These are phyloP conservation scores for Phaeosphaeriaceae sp. DNA, from an alignment of 2,329 filamentous ascomycete species.

Conservation along the genomic window DNA sequence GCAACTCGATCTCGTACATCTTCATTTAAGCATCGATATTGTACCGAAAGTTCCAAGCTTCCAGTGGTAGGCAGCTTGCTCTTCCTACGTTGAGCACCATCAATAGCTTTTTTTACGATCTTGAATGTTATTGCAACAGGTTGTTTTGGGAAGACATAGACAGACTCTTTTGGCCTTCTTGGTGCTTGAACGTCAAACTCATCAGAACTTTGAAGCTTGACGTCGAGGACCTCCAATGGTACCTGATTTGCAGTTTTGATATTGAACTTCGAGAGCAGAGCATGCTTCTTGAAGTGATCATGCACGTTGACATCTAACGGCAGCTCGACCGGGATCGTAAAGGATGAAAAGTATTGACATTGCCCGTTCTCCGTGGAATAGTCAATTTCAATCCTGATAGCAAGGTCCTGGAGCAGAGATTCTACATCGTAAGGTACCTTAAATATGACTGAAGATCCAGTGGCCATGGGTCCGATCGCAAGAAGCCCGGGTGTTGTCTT, in stretches of 20 bases:
- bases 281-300: slow-evolving; percentile 85
- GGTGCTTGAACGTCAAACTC: slow-evolving; percentile 69
- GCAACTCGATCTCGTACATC: slow-evolving; percentile 65
- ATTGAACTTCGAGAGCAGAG: slow-evolving; percentile 87
- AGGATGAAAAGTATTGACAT: slow-evolving; percentile 68
- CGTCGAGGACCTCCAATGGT: slow-evolving; percentile 75
- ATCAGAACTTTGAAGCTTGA: slow-evolving; percentile 72
- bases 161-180: slow-evolving; percentile 49
- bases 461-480: slow-evolving; percentile 52
- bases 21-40: slow-evolving; percentile 78
- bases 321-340: slow-evolving; percentile 73
- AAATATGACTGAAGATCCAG: slow-evolving; percentile 61
- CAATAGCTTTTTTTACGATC: slow-evolving; percentile 64
- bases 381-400: slow-evolving; percentile 75
- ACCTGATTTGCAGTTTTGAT: slow-evolving; percentile 79
- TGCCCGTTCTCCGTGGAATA: slow-evolving; percentile 72
- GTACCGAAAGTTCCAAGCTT: slow-evolving; percentile 69
- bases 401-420: slow-evolving; percentile 72
- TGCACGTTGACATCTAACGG: slow-evolving; percentile 95
- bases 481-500: slow-evolving; percentile 56
- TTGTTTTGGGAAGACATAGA: slow-evolving; percentile 79
- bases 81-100: slow-evolving; percentile 31
- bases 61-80: slow-evolving; percentile 39
- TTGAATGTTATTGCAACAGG: slow-evolving; percentile 83
- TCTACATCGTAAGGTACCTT: slow-evolving; percentile 84